Evolutionary conservation across 2,329 filamentous ascomycete species (phyloP), one percentile per base, ranked within the genome.

Genomic region (Tympanopsis confertula): DNA sequence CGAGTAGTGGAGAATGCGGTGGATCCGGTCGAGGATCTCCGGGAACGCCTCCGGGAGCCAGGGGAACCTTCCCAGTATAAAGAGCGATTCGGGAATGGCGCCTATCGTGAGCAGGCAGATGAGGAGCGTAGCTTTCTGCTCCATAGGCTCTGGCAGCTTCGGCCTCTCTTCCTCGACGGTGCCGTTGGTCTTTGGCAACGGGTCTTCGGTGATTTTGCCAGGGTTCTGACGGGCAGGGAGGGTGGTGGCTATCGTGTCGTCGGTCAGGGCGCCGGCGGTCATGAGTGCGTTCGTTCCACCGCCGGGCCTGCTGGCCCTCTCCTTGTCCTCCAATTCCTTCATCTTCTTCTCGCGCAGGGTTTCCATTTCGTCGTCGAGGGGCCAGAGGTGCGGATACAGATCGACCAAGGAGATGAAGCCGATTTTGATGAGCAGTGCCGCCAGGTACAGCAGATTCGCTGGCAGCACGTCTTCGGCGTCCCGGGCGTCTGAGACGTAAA

Each of bases 371-470:
- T 86, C 78, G 46, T 96, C 91, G 1, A 72, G 63, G 5, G 91
- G 86, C 65, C 87, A 93, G 1, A 98, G 71, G 55, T 98, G 91
- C 13, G 87, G 82, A 55, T 94, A 96, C 1, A 98, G 66, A 53
- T 98, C 91, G 38, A 78, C 73, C 5, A 98, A 65, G 1, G 89
- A 95, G 42, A 98, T 86, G 56, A 98, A 98, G 1, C 91, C 93
- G 46, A 95, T 85, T 61, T 98, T 98, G 61, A 98, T 88, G 20
- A 98, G 73, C 20, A 96, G 71, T 1, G 91, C 88, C 0, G 88
- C 82, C 14, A 98, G 72, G 47, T 91, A 94, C 19, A 96, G 85
- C 3, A 98, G 69, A 48, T 96, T 98, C 26, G 91, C 85, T 0
- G 91, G 91, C 2, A 96, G 68, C 2, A 79, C 70, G 50, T 96